Conservation (phyloP, 495 filamentous ascomycete species). For the Xylaria castorea region DNA sequence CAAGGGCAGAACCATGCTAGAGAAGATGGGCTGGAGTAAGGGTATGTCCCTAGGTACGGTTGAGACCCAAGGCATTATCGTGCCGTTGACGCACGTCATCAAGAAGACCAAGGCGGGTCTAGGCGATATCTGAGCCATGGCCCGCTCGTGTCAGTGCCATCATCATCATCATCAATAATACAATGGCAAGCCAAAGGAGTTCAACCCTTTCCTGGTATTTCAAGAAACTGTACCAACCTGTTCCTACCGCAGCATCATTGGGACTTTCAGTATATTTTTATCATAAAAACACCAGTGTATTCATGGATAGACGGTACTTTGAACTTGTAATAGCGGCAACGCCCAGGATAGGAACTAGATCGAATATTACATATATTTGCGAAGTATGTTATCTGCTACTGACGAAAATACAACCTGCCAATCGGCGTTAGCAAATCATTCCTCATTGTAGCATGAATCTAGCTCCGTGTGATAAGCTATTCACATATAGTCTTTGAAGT, state of each 20-base stretch:
- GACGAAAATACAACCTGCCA: not conserved
- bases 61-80: conserved; percentile 86
- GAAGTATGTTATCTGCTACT: not conserved
- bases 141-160: not conserved
- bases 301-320: not conserved
- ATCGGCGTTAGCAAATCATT: not conserved
- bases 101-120: conserved; percentile 86
- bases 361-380: not conserved
- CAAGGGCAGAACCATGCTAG: conserved; percentile 83
- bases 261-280: not conserved
- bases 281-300: not conserved
- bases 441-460: not conserved
- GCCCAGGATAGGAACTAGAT: not conserved
- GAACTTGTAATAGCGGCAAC: not conserved
- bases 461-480: not conserved
- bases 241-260: not conserved
- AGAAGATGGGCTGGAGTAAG: conserved; percentile 96
- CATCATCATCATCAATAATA: not conserved
- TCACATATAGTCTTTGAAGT: too few species aligned
- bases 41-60: conserved; percentile 84
- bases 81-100: conserved; percentile 86
- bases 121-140: conserved; percentile 60
- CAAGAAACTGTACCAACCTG: not conserved
- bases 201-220: not conserved
- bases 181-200: not conserved